Percentiles rank a stretch among this genome's conserved stretches.
Conservation (phyloP, 495 filamentous ascomycete species). For the Hypoxylon cercidicola region DNA sequence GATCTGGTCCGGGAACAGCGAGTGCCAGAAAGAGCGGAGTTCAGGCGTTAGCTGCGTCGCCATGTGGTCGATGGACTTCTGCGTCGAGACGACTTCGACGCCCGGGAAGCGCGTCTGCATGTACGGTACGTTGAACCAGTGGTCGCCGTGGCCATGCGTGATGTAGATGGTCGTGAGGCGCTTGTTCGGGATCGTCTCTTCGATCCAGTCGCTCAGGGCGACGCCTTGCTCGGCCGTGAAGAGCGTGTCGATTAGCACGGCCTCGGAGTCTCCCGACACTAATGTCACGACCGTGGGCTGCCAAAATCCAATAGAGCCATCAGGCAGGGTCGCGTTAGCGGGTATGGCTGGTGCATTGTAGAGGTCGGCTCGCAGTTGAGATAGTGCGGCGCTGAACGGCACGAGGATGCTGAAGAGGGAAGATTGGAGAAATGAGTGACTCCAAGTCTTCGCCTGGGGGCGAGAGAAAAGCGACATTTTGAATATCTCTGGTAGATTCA, state of each 20-base stretch:
- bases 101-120: conserved; percentile 48
- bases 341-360: not conserved
- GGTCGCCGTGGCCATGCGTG: conserved; percentile 61
- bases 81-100: conserved; percentile 45
- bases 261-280: conserved; percentile 37
- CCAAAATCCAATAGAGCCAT: conserved; percentile 33
- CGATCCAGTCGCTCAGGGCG: conserved; percentile 61
- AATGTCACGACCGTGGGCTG: conserved; percentile 45
- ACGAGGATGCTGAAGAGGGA: too few relatives aligned
- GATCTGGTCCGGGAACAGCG: conserved; percentile 41
- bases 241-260: conserved; percentile 49
- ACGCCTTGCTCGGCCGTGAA: conserved; percentile 49
- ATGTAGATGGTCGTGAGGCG: conserved; percentile 54
- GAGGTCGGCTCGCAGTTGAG: too few relatives aligned
- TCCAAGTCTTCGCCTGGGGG: too few relatives aligned
- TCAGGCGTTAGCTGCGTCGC: conserved; percentile 30
- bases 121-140: conserved; percentile 51
- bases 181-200: conserved; percentile 35
- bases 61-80: conserved; percentile 48
- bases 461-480: too few relatives aligned
- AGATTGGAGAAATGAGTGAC: too few relatives aligned
- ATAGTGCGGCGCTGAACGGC: too few relatives aligned
- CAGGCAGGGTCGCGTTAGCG: conserved; percentile 22
- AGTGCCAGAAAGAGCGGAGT: conserved; percentile 31
- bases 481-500: too few relatives aligned